These are phyloP conservation scores for Boechera stricta DNA, from an alignment of 345 rosid species.

Conservation along the genomic window DNA sequence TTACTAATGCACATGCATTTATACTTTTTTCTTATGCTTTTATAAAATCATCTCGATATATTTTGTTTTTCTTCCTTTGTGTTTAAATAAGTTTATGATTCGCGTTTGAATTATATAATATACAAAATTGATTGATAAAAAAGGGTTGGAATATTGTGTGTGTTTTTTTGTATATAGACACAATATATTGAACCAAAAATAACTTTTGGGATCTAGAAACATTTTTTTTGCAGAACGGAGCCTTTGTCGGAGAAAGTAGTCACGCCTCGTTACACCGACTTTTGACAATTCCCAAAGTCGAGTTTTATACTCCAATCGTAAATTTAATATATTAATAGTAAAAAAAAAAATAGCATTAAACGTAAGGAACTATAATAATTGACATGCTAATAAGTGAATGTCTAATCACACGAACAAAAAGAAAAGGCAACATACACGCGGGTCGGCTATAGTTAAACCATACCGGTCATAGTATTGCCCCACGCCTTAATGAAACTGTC, in stretches of 20 bases:
- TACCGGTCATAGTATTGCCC: constrained; percentile 27
- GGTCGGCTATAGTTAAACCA: constrained; percentile 29
- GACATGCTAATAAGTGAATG: constrained; percentile 30
- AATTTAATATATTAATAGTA: too few species aligned
- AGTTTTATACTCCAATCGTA: neutral
- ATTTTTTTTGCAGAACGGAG: constrained; percentile 13
- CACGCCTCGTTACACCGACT: constrained; percentile 26
- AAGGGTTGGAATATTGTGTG: neutral
- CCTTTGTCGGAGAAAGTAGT: constrained; percentile 36
- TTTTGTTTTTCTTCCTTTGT: neutral
- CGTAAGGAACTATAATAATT: neutral
- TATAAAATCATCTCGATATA: neutral
- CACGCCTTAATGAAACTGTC: constrained; percentile 37
- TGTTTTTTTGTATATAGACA: neutral
- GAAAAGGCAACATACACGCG: constrained; percentile 31
- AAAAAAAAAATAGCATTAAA: neutral
- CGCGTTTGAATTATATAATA: neutral
- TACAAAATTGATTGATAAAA: neutral
- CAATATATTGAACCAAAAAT: neutral
- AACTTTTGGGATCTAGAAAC: constrained; percentile 30
- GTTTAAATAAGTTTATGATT: neutral
- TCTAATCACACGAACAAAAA: constrained; percentile 39
- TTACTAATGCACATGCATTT: neutral
- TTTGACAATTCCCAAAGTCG: constrained; percentile 13
- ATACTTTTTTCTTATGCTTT: neutral